Evolutionary conservation across 2,329 filamentous ascomycete species (phyloP).

Genomic region (Botrytis porri): DNA sequence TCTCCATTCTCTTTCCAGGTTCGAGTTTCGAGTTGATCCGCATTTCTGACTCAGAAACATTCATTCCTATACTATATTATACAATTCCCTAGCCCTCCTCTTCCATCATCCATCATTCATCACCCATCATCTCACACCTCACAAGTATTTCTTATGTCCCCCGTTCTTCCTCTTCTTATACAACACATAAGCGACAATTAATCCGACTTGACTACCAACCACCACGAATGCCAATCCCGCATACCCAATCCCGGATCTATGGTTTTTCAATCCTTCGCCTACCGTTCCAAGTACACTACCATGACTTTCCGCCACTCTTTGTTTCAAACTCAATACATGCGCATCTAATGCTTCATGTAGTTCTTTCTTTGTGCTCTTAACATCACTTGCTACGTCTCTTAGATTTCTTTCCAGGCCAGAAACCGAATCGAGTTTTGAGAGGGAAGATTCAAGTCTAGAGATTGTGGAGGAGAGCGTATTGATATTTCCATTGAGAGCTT

Average conservation of each 20-base stretch:
- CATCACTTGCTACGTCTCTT: conserved; percentile 55
- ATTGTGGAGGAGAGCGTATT: conserved; percentile 5
- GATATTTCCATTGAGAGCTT: conserved; percentile 24
- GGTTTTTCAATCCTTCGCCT: conserved; percentile 18
- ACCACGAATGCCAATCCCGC: conserved; percentile 28
- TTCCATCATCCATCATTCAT: neutral
- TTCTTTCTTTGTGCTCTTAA: conserved; percentile 56
- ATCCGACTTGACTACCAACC: conserved; percentile 32
- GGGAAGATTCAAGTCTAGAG: conserved; percentile 29
- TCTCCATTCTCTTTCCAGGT: neutral
- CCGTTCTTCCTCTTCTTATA: conserved; percentile 37
- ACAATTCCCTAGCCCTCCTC: neutral
- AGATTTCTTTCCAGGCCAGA: conserved; percentile 47
- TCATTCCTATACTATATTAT: neutral
- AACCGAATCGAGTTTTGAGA: conserved; percentile 47
- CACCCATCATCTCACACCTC: neutral
- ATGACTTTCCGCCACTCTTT: conserved; percentile 31
- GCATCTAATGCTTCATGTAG: conserved; percentile 32
- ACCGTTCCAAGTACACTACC: conserved; percentile 24
- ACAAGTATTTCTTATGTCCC: conserved; percentile 38
- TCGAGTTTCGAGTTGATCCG: neutral
- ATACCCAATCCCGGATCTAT: conserved; percentile 5
- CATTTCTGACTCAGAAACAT: neutral
- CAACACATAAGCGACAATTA: conserved; percentile 32
- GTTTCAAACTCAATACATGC: conserved; percentile 30